Evolutionary conservation across 441 rosid genomes (phyloP), one percentile per base, ranked within the genome.

Genomic region (Eutrema salsugineum): DNA sequence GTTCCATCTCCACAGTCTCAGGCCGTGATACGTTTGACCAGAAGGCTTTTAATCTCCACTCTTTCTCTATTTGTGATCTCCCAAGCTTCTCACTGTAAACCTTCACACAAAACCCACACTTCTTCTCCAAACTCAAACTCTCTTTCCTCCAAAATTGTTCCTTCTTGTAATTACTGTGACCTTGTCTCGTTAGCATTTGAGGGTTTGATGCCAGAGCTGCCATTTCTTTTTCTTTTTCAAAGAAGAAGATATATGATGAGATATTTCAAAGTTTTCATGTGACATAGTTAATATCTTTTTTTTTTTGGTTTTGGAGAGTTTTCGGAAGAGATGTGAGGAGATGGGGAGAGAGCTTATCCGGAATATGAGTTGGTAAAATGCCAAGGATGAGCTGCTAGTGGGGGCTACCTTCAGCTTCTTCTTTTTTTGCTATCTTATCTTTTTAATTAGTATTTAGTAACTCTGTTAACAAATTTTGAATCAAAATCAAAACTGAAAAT

Each of bases 21-120:
- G 91, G 97, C 60, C 80, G 81, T 0, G 95, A 73, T 53, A 80
- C 80, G 76, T 86, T 87, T 2, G 89, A 73, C 91, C 91, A 85
- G 51, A 80, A 69, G 1, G 87, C 91, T 44, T 77, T 79, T 0
- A 71, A 77, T 66, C 80, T 88, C 76, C 81, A 24, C 4, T 75
- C 83, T 22, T 87, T 83, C 67, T 76, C 83, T 28, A 32, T 59
- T 11, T 57, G 51, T 63, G 71, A 76, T 68, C 60, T 82, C 59
- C 63, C 78, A 33, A 63, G 63, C 43, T 65, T 83, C 30, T 65
- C 71, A 66, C 66, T 72, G 22, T 68, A 19, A 77, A 78, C 76
- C 38, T 47, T 58, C 42, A 72, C 73, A 77, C 73, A 76, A 14
- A 27, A 63, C 61, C 75, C 83, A 66, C 33, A 65, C 49, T 77